Base-by-base conservation (phyloP, 2,329 filamentous ascomycete genomes). In the Dichotomopilus funicola region DNA sequence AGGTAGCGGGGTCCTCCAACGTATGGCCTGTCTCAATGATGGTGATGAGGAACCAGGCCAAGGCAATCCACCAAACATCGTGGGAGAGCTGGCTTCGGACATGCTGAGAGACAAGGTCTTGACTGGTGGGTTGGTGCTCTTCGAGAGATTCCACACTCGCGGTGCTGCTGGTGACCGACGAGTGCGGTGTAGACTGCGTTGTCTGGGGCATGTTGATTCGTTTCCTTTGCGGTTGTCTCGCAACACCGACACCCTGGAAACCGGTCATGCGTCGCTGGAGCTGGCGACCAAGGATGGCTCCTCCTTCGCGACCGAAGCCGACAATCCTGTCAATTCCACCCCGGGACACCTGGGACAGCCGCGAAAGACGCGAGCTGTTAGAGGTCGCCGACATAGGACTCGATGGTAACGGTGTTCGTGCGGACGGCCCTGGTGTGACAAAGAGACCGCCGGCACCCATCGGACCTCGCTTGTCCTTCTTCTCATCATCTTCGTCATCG, bases 31-130 rank as follows among this genome's bases (percentile, higher is more conserved):
- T 78, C 65, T 86, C 82, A 47, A 82, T 80, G 56, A 79, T 78
- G 40, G 75, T 73, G 56, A 86, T 82, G 27, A 81, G 69, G 13
- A 85, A 72, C 7, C 83, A 75, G 0, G 81, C 81, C 1, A 85
- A 66, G 1, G 81, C 77, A 10, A 86, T 75, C 74, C 78, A 84
- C 82, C 82, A 86, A 10, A 86, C 71, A 62, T 87, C 83, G 65
- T 86, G 82, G 9, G 81, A 78, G 3, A 86, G 73, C 63, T 86
- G 83, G 19, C 77, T 76, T 34, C 79, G 77, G 10, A 85, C 70
- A 64, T 85, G 81, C 56, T 78, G 73, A 61, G 80, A 79, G 62
- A 72, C 74, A 55, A 77, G 72, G 19, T 73, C 75, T 33, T 41
- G 11, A 12, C 13, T n/a, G 10, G 11, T 41, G 38, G 11, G 5